These are phyloP conservation scores for Lachnellula suecica DNA, from an alignment of 2,329 filamentous ascomycete species.

Conservation along the genomic window DNA sequence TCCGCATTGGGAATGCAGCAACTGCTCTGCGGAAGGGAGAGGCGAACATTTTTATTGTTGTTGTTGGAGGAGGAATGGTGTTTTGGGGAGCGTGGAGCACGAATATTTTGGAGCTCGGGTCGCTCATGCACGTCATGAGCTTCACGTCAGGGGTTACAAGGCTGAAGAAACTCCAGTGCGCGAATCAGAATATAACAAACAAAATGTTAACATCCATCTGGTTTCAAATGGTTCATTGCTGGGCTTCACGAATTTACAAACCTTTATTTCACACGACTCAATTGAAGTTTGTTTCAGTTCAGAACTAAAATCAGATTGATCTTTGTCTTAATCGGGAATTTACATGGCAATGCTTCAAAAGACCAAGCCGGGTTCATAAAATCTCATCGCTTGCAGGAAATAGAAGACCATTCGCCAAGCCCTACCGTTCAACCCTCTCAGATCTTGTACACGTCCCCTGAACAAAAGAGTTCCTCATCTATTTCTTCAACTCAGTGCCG, in stretches of 20 bases:
- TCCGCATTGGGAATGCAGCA: constrained; percentile 5
- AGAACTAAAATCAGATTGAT: constrained; percentile 15
- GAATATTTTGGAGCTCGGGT: neutral
- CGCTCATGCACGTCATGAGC: constrained; percentile 14
- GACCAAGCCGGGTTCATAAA: constrained; percentile 16
- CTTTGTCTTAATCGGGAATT: constrained; percentile 15
- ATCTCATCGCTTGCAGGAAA: constrained; percentile 21
- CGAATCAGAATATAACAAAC: neutral
- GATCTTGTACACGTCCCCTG: constrained; percentile 19
- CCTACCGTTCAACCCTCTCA: constrained; percentile 14
- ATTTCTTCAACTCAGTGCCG: constrained; percentile 19
- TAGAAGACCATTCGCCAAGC: constrained; percentile 18
- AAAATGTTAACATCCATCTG: neutral
- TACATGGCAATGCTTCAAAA: constrained; percentile 18
- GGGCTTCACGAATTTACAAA: neutral
- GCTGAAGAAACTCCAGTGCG: constrained; percentile 7
- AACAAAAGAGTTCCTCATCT: constrained; percentile 7
- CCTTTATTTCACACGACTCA: neutral
- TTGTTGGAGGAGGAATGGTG: neutral
- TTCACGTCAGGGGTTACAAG: constrained; percentile 9
- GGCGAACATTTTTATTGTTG: neutral
- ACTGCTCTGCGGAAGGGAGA: constrained; percentile 11
- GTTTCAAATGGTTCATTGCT: neutral
- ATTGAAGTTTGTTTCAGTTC: neutral
- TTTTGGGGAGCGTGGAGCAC: neutral